Base-by-base conservation (phyloP, 345 rosid species). In the Gossypium arboreum region DNA sequence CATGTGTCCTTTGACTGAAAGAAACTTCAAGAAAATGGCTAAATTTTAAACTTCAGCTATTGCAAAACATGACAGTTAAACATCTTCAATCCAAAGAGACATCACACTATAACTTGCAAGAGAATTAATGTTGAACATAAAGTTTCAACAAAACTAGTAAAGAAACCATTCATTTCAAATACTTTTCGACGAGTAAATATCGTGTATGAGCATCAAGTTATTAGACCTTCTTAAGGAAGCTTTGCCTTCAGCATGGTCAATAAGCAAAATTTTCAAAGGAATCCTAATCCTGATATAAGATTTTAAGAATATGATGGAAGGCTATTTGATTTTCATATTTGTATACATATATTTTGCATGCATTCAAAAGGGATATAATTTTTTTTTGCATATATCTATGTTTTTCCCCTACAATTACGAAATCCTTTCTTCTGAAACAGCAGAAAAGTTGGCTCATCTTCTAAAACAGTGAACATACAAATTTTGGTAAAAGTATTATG, bases 241-340 rank as follows among this genome's bases (percentile, higher is more conserved):
- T 65, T 65, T 65, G 27, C 29, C 52, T 43, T 65, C 27, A 12
- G 71, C 54, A 20, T 66, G 52, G 22, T 41, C 52, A 65, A 65
- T 2, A 39, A 18, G 17, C 11, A 68, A 68, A 20, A 47, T 20
- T 22, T 68, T 47, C 12, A 6, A 47, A 67, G 68, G 16, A 47
- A 68, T 24, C 20, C 51, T 12, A 12, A 44, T 18, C 11, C 4
- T 44, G 15, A 65, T 44, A 65, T 2, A 16, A 20, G n/a, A 44
- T 20, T 24, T 24, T 9, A 47, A 68, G 56, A 68, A 68, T 48
- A 25, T 6, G 41, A 34, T 5, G 41, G 7, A 34, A 66, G 29
- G 52, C 50, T 43, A 22, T 43, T 41, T 51, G 4, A 62, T 15
- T 62, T 58, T 62, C 20, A 17, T 16, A 8, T 13, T 60, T 27